Percentiles rank a stretch among this genome's conserved stretches.
phyloP scores from a whole-genome alignment of 2,329 filamentous ascomycete species.

The Sporothrix pallida region DNA sequence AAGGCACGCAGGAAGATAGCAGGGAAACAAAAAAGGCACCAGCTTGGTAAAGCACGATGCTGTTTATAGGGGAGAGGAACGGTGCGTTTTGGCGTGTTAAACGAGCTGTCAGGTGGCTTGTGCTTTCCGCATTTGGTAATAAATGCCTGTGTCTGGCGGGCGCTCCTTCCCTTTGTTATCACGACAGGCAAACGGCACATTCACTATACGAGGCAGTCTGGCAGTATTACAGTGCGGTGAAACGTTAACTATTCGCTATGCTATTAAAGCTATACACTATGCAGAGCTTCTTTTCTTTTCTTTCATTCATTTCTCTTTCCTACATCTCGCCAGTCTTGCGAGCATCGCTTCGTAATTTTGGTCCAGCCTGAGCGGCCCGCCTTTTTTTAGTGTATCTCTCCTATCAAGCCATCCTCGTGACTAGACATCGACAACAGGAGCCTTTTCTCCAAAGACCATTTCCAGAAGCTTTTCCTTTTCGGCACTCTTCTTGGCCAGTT shows the following conservation, averaged over 20 bases:
- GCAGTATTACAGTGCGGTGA: not conserved
- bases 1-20: no score
- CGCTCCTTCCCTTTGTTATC: not conserved
- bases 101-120: not conserved
- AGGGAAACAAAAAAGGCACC: no score
- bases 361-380: conserved; percentile 1
- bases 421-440: not conserved
- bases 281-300: not conserved
- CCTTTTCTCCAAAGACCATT: conserved; percentile 34
- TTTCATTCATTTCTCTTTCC: not conserved
- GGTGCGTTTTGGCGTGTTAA: no score
- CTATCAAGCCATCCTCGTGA: not conserved
- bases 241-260: not conserved
- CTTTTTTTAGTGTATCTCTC: not conserved
- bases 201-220: not conserved
- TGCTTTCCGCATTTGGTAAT: conserved; percentile 14
- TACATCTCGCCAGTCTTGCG: not conserved
- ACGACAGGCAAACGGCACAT: not conserved
- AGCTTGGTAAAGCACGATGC: no score
- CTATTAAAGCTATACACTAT: conserved; percentile 3
- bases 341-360: not conserved
- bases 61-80: no score
- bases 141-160: not conserved
- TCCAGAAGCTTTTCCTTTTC: conserved; percentile 38
- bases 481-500: conserved; percentile 37